A percentile compares a stretch with the other conserved stretches of the same genome.
phyloP scores from a whole-genome alignment of 2,329 filamentous ascomycete genomes.

The Fusarium nygamai region DNA sequence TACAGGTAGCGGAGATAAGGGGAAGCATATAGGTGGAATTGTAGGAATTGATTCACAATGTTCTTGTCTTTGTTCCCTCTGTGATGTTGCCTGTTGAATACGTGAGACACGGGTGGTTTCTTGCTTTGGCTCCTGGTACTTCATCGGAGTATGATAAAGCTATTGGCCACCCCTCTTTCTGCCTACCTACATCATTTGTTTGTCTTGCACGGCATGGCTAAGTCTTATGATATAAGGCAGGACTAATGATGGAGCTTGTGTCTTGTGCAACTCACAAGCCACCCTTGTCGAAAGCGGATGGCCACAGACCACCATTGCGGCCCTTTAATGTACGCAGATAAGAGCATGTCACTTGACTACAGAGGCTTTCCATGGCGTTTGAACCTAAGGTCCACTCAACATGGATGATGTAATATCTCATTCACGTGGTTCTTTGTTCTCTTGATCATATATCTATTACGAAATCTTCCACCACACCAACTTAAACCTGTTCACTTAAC shows the following conservation, averaged over 20 bases:
- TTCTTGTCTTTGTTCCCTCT: constrained; percentile 21
- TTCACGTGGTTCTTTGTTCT: not conserved
- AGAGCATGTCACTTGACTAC: not conserved
- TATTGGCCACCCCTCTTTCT: not conserved
- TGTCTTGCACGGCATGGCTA: not conserved
- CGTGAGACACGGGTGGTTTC: not conserved
- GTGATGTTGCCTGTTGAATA: not conserved
- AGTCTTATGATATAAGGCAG: not conserved
- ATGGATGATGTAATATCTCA: not conserved
- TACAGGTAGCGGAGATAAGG: constrained; percentile 29
- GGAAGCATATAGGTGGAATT: constrained; percentile 21
- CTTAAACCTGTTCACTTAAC: not conserved
- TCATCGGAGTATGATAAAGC: not conserved
- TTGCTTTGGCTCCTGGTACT: not conserved
- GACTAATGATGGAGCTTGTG: not conserved
- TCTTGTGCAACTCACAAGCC: not conserved
- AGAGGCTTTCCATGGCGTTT: not conserved
- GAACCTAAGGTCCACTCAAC: not conserved
- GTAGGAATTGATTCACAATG: constrained; percentile 44
- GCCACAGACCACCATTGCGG: not conserved
- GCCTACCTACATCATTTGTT: not conserved
- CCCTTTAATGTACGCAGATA: not conserved
- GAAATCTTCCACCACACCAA: too few species aligned
- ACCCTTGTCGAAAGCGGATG: not conserved
- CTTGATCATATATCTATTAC: not conserved